phyloP scores from a whole-genome alignment of 208 protist genomes.

The Willaertia magna region DNA sequence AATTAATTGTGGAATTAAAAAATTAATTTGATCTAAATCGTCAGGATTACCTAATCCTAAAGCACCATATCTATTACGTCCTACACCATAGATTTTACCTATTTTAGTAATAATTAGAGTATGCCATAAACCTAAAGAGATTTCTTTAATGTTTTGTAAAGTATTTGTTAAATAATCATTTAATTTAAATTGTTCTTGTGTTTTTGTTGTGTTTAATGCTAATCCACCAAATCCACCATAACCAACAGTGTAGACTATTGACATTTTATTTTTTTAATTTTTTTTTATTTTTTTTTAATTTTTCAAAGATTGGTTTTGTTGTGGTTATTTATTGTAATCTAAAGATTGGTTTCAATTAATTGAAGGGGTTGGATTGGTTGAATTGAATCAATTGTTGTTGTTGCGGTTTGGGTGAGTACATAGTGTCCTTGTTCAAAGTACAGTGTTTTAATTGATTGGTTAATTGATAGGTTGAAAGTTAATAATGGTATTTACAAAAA shows the following conservation, averaged over 20 bases:
- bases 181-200: background rate
- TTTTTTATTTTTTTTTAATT: too few relatives aligned
- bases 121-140: background rate
- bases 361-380: too few relatives aligned
- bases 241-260: background rate
- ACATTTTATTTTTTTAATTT: too few relatives aligned
- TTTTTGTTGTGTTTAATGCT: background rate
- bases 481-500: too few relatives aligned
- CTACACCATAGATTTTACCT: background rate
- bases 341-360: too few relatives aligned
- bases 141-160: background rate
- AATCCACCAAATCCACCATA: background rate
- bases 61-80: background rate
- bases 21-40: background rate
- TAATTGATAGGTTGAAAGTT: too few relatives aligned
- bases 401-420: too few relatives aligned
- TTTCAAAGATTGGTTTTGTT: too few relatives aligned
- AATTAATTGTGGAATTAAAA: background rate
- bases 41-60: background rate
- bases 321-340: too few relatives aligned
- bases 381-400: too few relatives aligned
- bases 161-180: background rate
- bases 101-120: background rate
- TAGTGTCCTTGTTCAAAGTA: too few relatives aligned
- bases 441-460: too few relatives aligned